Percentiles rank a stretch among this genome's conserved stretches.
Conservation (phyloP, 1,139 yeast species). For the Yamadazyma atmosphaerica region DNA sequence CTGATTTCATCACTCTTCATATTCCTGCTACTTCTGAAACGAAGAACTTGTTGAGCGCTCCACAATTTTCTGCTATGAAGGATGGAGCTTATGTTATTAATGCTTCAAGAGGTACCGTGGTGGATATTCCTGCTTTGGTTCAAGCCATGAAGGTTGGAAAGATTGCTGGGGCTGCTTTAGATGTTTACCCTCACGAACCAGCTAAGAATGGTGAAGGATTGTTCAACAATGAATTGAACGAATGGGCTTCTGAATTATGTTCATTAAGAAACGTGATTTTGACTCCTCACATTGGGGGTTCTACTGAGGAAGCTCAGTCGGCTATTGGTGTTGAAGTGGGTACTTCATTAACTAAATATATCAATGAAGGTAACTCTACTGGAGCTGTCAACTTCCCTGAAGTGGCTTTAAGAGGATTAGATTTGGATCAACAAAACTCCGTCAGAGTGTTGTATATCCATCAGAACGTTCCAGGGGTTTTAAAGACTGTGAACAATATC, state of each 20-base stretch:
- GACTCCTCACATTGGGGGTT: conserved; percentile 98
- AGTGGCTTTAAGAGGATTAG: conserved; percentile 85
- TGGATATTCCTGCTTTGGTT: conserved; percentile 91
- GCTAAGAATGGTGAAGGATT: conserved; percentile 90
- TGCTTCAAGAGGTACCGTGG: conserved; percentile 97
- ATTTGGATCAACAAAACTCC: conserved; percentile 81
- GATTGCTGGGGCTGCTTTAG: conserved; percentile 96
- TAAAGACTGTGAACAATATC: conserved; percentile 95
- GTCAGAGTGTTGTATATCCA: conserved; percentile 96
- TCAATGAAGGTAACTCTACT: conserved; percentile 93
- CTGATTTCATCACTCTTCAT: conserved; percentile 91
- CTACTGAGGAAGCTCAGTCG: conserved; percentile 98
- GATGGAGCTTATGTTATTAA: conserved; percentile 93
- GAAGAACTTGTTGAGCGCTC: conserved; percentile 81
- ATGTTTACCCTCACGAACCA: conserved; percentile 97
- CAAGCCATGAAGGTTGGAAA: conserved; percentile 91
- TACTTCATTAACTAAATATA: conserved; percentile 80
- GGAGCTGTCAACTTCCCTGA: conserved; percentile 99
- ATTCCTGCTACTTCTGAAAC: conserved; percentile 96
- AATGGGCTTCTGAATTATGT: conserved; percentile 82
- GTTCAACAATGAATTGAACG: conserved; percentile 70
- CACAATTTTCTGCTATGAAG: conserved; percentile 95
- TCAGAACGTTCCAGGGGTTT: conserved; percentile 98
- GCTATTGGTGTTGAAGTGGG: conserved; percentile 97
- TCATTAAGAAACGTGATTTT: conserved; percentile 84